phyloP scores from a whole-genome alignment of 2,329 filamentous ascomycete genomes.

The Penicillium sp. region DNA sequence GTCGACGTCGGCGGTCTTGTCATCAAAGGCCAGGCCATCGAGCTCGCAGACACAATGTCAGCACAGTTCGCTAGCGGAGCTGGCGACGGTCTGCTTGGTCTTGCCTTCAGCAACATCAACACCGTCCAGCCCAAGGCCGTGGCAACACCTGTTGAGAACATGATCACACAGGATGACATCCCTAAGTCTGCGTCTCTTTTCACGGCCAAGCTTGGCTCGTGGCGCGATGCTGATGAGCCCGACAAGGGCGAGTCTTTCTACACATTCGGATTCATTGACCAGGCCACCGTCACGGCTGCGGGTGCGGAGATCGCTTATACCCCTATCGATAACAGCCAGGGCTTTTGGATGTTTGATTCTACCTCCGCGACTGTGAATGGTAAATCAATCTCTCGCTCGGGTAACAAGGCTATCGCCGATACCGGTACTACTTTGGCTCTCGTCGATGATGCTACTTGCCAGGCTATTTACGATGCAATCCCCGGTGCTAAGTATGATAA shows the following conservation, averaged over 20 bases:
- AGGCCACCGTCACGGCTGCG: conserved; percentile 56
- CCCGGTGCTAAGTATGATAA: conserved; percentile 58
- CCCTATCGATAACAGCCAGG: conserved; percentile 60
- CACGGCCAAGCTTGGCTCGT: conserved; percentile 61
- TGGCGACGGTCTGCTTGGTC: conserved; percentile 65
- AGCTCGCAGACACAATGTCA: conserved; percentile 61
- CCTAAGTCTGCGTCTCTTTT: conserved; percentile 57
- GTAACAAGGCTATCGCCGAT: conserved; percentile 68
- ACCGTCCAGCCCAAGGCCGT: conserved; percentile 57
- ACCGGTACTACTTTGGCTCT: conserved; percentile 69
- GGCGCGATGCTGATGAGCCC: conserved; percentile 48
- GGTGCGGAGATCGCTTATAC: conserved; percentile 59
- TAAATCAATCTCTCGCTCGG: conserved; percentile 48
- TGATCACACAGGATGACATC: conserved; percentile 60
- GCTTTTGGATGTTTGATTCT: conserved; percentile 68
- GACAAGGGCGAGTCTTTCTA: conserved; percentile 59
- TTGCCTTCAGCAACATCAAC: conserved; percentile 65
- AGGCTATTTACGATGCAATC: conserved; percentile 64
- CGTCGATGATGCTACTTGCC: conserved; percentile 59
- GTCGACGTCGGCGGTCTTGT: conserved; percentile 61
- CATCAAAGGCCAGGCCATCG: conserved; percentile 62
- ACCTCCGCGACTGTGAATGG: conserved; percentile 58
- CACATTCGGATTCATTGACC: conserved; percentile 70
- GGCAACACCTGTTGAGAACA: conserved; percentile 65
- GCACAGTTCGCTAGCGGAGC: conserved; percentile 54